Evolutionary conservation across 2,329 filamentous ascomycete genomes (phyloP), one percentile per base, ranked within the genome.

Genomic region (Ophiostoma sp.): DNA sequence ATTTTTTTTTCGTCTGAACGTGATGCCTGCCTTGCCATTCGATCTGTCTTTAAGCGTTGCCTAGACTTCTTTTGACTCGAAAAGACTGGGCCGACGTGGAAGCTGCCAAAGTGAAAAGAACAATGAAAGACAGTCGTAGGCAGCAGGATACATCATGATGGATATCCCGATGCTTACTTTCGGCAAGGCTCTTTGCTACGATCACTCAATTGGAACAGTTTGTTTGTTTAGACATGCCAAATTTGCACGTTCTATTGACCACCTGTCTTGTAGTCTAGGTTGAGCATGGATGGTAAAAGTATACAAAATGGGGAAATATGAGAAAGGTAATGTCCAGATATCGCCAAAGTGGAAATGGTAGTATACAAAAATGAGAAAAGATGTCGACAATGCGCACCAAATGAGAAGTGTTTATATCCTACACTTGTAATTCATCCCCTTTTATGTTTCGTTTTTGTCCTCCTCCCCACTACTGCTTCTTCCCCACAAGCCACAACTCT

Each of bases 401-500:
- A 42, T 9, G 39, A 42, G 39, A 12, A 42, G 9, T 42, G 9
- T 12, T n/a, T n/a, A 61, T n/a, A 22, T 31, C 31, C 31, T 5
- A 61, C 15, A n/a, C n/a, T n/a, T n/a, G n/a, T n/a, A 7, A 55
- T 55, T 9, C 31, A 9, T 4, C 6, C 9, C 4, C 12, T 28
- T 15, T 57, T n/a, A n/a, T n/a, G n/a, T n/a, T n/a, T n/a, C n/a
- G 9, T 57, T 57, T 28, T 57, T 11, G 11, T 57, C n/a, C 25
- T 28, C 17, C 31, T n/a, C 1, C 5, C 57, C 15, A 25, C 63
- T 52, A 72, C 28, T 59, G 59, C 39, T 50, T 42, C 33, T 64
- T 73, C 12, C 71, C 59, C 1, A 75, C 28, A 28, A 33, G 61
- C 73, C 82, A 74, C 42, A 75, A 64, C 52, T 66, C 69, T 0